Conservation (phyloP, 1,139 yeast species). For the Kluyveromyces marxianus region DNA sequence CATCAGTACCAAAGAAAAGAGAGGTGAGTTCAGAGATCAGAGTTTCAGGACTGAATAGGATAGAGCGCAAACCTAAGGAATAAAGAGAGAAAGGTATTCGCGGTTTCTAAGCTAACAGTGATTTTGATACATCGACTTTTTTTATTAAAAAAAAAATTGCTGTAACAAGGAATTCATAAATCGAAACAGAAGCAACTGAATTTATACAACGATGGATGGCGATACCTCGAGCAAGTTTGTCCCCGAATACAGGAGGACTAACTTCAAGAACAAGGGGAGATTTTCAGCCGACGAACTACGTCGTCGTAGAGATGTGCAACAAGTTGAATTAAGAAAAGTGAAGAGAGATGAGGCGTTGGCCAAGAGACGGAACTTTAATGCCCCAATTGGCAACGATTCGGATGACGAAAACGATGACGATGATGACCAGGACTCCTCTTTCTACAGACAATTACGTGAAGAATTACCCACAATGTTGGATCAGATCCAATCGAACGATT, state of each 20-base stretch:
- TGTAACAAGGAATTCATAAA: background rate
- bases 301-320: conserved; percentile 96
- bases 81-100: too few relatives aligned
- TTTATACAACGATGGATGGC: conserved; percentile 43
- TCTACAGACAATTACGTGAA: conserved; percentile 47
- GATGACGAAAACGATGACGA: conserved; percentile 38
- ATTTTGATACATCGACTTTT: too few relatives aligned
- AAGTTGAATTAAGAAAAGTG: conserved; percentile 92
- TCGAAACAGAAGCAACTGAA: background rate
- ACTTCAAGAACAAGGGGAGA: conserved; percentile 89
- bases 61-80: too few relatives aligned
- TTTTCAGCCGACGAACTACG: conserved; percentile 94
- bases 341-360: conserved; percentile 92
- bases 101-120: too few relatives aligned
- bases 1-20: too few relatives aligned
- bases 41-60: too few relatives aligned
- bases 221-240: conserved; percentile 71
- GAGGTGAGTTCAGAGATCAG: too few relatives aligned
- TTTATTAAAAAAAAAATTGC: too few relatives aligned
- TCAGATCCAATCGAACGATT: conserved; percentile 67
- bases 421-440: conserved; percentile 33
- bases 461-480: conserved; percentile 85
- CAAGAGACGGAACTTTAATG: conserved; percentile 77
- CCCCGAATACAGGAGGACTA: conserved; percentile 96
- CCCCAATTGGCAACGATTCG: conserved; percentile 33